These are phyloP conservation scores for Bruguiera hainesii DNA, from an alignment of 441 rosid genomes.

Conservation along the genomic window DNA sequence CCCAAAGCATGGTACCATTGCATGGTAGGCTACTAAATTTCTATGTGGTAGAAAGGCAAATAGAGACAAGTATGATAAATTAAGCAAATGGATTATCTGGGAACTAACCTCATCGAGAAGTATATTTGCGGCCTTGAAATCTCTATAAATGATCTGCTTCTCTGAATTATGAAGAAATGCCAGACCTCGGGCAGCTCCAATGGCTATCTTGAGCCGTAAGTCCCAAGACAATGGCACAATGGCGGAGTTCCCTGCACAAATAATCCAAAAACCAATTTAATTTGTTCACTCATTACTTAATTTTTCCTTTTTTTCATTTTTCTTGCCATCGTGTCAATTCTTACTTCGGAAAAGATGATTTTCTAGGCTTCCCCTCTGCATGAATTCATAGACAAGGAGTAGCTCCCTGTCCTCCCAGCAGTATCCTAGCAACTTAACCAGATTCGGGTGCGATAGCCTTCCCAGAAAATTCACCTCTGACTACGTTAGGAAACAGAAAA, in stretches of 20 bases:
- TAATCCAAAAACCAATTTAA: not conserved
- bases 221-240: slow-evolving; percentile 62
- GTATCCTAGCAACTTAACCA: slow-evolving; percentile 64
- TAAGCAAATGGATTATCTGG: not conserved
- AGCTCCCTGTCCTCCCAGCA: slow-evolving; percentile 63
- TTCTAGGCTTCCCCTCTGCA: slow-evolving; percentile 85
- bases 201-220: slow-evolving; percentile 64
- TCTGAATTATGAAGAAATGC: slow-evolving; percentile 71
- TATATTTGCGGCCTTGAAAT: slow-evolving; percentile 88
- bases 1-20: too few relatives aligned
- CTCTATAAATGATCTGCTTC: slow-evolving; percentile 78
- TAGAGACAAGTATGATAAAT: too few relatives aligned
- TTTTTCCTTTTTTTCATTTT: too few relatives aligned
- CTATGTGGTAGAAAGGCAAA: too few relatives aligned
- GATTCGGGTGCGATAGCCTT: slow-evolving; percentile 65
- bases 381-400: slow-evolving; percentile 64
- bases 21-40: too few relatives aligned
- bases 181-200: slow-evolving; percentile 86
- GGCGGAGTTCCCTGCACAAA: slow-evolving; percentile 20
- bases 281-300: not conserved
- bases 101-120: slow-evolving; percentile 72
- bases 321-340: slow-evolving; percentile 6
- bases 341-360: slow-evolving; percentile 74
- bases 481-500: slow-evolving; percentile 29
- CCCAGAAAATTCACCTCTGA: slow-evolving; percentile 71